These are phyloP conservation scores for Plenodomus lindquistii DNA, from an alignment of 2,329 filamentous ascomycete species.

Conservation along the genomic window DNA sequence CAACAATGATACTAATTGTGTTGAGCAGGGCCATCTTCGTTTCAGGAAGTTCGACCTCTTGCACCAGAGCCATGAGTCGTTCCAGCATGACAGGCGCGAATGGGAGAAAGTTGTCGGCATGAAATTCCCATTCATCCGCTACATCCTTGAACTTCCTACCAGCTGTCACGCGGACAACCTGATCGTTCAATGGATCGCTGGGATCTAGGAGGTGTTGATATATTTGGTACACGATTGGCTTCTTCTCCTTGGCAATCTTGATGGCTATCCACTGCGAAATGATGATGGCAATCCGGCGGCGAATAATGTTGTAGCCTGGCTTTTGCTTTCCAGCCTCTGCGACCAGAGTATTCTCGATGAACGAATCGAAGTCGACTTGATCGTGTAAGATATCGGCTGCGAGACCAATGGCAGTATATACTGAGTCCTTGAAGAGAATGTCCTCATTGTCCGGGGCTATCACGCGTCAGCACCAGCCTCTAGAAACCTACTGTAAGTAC, in stretches of 20 bases:
- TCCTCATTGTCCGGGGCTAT: conserved; percentile 64
- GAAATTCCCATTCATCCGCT: conserved; percentile 83
- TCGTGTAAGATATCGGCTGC: conserved; percentile 76
- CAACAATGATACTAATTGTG: conserved; percentile 79
- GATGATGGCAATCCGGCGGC: conserved; percentile 84
- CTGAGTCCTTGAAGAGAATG: conserved; percentile 85
- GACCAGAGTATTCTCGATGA: conserved; percentile 75
- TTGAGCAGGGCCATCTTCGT: conserved; percentile 89
- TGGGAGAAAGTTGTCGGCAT: conserved; percentile 71
- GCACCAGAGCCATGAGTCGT: conserved; percentile 75
- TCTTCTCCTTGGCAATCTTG: conserved; percentile 69
- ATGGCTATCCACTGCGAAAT: conserved; percentile 88
- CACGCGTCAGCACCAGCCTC: conserved; percentile 17
- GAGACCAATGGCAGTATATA: conserved; percentile 91
- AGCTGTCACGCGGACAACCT: conserved; percentile 89
- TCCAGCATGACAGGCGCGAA: conserved; percentile 75
- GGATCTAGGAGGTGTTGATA: conserved; percentile 84
- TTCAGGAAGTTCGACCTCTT: conserved; percentile 79
- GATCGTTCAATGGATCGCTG: conserved; percentile 78
- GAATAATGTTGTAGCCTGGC: conserved; percentile 76
- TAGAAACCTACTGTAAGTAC: conserved; percentile 17
- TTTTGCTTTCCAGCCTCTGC: conserved; percentile 73
- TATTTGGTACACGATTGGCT: conserved; percentile 80
- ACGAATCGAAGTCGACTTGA: conserved; percentile 79
- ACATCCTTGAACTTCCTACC: conserved; percentile 81